Percentiles rank a stretch among this genome's conserved stretches.
Conservation (phyloP, 1,139 yeast genomes). For the Blastobotrys indianensis region DNA sequence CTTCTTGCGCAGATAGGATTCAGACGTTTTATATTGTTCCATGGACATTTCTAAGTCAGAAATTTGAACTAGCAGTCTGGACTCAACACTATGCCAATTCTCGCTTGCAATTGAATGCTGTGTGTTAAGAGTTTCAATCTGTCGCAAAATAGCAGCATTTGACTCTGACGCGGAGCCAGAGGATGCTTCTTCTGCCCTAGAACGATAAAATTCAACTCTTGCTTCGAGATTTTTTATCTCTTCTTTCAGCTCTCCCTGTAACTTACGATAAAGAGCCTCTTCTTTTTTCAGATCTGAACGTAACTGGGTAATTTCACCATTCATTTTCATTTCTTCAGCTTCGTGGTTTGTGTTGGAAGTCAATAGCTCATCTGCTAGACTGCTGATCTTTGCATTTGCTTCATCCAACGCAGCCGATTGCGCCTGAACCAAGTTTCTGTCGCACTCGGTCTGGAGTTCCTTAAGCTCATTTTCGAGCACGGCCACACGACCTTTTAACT, state of each 20-base stretch:
- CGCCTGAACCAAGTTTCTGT: conserved; percentile 21
- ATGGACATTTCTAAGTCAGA: conserved; percentile 40
- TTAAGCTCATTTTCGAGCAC: conserved; percentile 22
- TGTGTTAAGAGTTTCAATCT: conserved; percentile 53
- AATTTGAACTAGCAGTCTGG: conserved; percentile 44
- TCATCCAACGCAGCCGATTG: conserved; percentile 23
- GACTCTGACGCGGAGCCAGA: conserved; percentile 31
- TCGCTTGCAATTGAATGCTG: conserved; percentile 63
- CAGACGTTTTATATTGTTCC: conserved; percentile 30
- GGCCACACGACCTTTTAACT: conserved; percentile 13
- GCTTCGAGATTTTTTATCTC: conserved; percentile 37
- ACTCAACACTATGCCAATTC: conserved; percentile 61
- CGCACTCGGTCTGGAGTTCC: conserved; percentile 22
- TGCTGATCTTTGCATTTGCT: conserved; percentile 19
- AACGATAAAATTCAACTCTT: conserved; percentile 39
- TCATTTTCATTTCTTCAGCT: conserved; percentile 16
- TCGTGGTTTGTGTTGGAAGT: conserved; percentile 17
- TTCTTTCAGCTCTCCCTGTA: conserved; percentile 24
- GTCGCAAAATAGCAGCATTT: conserved; percentile 33
- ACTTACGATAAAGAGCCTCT: conserved; percentile 10
- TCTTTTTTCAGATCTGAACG: conserved; percentile 21
- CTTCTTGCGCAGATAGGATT: conserved; percentile 22
- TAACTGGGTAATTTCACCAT: conserved; percentile 22
- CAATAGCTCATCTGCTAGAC: conserved; percentile 18
- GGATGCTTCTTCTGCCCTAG: conserved; percentile 36